phyloP scores from a whole-genome alignment of 768 basidiomycete species.

The Udeniomyces megalosporus region DNA sequence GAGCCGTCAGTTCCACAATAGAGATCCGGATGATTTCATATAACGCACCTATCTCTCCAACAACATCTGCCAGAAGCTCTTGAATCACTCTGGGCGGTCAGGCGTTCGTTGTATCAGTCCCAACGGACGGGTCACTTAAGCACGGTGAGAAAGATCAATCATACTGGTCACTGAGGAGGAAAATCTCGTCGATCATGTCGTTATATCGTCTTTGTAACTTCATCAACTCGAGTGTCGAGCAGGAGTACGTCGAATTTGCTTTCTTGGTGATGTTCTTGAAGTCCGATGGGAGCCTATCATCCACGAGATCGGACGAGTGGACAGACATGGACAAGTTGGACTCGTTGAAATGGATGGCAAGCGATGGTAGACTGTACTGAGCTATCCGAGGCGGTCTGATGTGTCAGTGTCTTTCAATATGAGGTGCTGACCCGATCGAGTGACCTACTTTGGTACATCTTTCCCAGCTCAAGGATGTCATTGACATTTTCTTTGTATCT shows the following conservation, averaged over 20 bases:
- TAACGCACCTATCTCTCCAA: conserved; percentile 49
- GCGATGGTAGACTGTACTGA: conserved; percentile 42
- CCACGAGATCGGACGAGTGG: conserved; percentile 49
- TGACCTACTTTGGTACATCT: conserved; percentile 2
- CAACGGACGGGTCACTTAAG: not conserved
- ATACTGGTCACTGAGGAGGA: conserved; percentile 68
- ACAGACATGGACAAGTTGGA: conserved; percentile 51
- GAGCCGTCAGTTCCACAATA: not conserved
- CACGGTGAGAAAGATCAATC: conserved; percentile 13
- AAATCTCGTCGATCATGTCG: conserved; percentile 75
- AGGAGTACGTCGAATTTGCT: not conserved
- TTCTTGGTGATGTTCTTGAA: conserved; percentile 46
- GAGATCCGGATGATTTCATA: not conserved
- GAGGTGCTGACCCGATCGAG: too few species aligned
- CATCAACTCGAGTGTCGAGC: conserved; percentile 12
- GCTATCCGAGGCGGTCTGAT: conserved; percentile 30
- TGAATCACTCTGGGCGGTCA: conserved; percentile 48
- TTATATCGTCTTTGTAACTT: conserved; percentile 43
- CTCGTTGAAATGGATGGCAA: conserved; percentile 49
- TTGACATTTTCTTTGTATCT: conserved; percentile 61
- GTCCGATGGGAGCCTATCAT: conserved; percentile 43
- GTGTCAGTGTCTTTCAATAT: too few species aligned
- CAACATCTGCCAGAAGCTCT: conserved; percentile 53
- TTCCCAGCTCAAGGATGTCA: conserved; percentile 41
- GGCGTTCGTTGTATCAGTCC: not conserved